Evolutionary conservation across 768 basidiomycete genomes (phyloP).

Genomic region (Leccinum aurantiacum): DNA sequence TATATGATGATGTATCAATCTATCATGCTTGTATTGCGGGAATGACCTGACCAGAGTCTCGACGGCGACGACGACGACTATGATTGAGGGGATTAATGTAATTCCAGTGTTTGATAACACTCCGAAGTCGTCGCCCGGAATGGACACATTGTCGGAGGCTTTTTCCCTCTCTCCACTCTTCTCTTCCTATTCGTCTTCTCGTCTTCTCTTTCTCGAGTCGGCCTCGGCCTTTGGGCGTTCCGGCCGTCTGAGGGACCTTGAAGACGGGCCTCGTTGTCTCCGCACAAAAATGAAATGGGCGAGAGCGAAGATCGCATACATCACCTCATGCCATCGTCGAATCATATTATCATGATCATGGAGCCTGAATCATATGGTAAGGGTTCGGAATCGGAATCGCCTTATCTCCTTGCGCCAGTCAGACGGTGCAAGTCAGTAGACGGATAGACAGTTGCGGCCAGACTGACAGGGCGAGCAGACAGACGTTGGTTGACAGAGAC

Average conservation of each 20-base stretch:
- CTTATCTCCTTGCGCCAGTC: conserved; percentile 21
- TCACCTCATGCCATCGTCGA: neutral
- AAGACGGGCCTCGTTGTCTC: conserved; percentile 14
- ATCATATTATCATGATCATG: neutral
- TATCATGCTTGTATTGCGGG: neutral
- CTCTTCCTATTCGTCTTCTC: neutral
- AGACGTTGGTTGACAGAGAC: neutral
- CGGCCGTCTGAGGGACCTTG: neutral
- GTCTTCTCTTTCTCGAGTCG: neutral
- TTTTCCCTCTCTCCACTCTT: neutral
- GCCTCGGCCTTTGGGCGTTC: neutral
- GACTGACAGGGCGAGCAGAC: neutral
- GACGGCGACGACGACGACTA: neutral
- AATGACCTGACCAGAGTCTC: neutral
- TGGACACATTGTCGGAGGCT: conserved; percentile 11
- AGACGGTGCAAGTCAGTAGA: neutral
- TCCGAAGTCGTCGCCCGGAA: neutral
- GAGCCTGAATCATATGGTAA: neutral
- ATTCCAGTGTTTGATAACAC: neutral
- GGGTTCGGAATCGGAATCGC: conserved; percentile 16
- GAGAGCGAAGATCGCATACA: neutral
- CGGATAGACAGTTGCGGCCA: neutral
- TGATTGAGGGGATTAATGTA: neutral
- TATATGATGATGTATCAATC: neutral
- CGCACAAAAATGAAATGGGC: conserved; percentile 7